Conservation (phyloP, 78 protist genomes). For the Acrasis kona region DNA sequence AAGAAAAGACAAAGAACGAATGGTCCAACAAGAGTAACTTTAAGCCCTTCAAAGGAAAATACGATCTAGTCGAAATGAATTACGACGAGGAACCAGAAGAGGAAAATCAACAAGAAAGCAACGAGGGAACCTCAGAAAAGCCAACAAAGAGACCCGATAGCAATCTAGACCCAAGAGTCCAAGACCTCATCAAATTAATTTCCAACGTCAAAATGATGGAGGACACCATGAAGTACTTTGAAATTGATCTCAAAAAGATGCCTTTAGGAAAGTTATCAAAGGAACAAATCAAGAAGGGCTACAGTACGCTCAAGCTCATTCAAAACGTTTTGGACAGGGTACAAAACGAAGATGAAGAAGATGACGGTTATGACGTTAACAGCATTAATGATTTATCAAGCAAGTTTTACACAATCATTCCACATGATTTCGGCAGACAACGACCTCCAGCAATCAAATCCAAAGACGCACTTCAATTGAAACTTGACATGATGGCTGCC, state of each 20-base stretch:
- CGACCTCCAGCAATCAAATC: not conserved
- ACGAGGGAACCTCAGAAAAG: not conserved
- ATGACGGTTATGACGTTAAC: too few species aligned
- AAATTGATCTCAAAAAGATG: conserved; percentile 57
- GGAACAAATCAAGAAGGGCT: conserved; percentile 53
- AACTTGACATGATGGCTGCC: conserved; percentile 12
- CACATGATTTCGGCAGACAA: conserved; percentile 1
- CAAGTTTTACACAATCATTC: conserved; percentile 6
- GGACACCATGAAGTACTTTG: conserved; percentile 33
- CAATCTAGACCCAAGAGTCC: conserved; percentile 19
- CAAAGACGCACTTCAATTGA: not conserved
- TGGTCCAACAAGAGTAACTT: conserved; percentile 28
- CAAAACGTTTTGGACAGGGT: conserved; percentile 15
- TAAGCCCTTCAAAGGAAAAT: conserved; percentile 31
- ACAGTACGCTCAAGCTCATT: conserved; percentile 28
- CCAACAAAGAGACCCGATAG: not conserved
- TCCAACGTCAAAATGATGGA: conserved; percentile 55
- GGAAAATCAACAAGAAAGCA: not conserved
- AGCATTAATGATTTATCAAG: not conserved
- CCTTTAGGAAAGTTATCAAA: conserved; percentile 70
- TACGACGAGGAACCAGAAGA: conserved; percentile 10
- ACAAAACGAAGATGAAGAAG: not conserved
- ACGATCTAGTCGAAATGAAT: conserved; percentile 53
- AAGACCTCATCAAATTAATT: conserved; percentile 35
- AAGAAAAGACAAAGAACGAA: conserved; percentile 46